A percentile compares a stretch with the other conserved stretches of the same genome.
These are phyloP conservation scores for Haplosporangium sp. DNA, from an alignment of 371 early-diverging fungal species.

Conservation along the genomic window DNA sequence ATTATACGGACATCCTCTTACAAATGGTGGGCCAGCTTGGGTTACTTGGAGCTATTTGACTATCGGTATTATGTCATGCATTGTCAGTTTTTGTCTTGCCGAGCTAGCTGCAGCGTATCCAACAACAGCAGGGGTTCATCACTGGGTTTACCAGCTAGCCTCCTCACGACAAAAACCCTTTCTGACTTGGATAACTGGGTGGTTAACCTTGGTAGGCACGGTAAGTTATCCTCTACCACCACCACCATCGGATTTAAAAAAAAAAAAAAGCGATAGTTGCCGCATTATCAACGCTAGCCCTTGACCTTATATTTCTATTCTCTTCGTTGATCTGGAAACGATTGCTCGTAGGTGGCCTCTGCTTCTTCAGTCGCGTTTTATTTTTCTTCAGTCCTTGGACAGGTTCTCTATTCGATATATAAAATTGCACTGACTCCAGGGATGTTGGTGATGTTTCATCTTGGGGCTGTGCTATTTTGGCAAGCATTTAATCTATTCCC, in stretches of 20 bases:
- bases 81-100: conserved; percentile 36
- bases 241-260: background rate
- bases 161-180: conserved; percentile 20
- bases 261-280: background rate
- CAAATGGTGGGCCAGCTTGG: conserved; percentile 51
- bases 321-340: background rate
- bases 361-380: conserved; percentile 36
- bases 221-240: conserved; percentile 4
- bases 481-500: conserved; percentile 33
- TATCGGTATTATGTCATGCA: conserved; percentile 33
- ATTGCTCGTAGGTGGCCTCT: conserved; percentile 1
- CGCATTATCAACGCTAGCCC: background rate
- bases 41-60: conserved; percentile 35
- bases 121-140: conserved; percentile 38
- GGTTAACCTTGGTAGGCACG: conserved; percentile 34
- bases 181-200: conserved; percentile 47
- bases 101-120: conserved; percentile 46
- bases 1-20: conserved; percentile 34
- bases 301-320: background rate
- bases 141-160: conserved; percentile 45
- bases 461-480: conserved; percentile 28
- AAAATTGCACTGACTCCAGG: conserved; percentile 25
- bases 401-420: conserved; percentile 21
- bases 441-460: conserved; percentile 36
- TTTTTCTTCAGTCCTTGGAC: conserved; percentile 28